Evolutionary conservation across 2,329 filamentous ascomycete genomes (phyloP).

Genomic region (Fusarium nisikadoi): DNA sequence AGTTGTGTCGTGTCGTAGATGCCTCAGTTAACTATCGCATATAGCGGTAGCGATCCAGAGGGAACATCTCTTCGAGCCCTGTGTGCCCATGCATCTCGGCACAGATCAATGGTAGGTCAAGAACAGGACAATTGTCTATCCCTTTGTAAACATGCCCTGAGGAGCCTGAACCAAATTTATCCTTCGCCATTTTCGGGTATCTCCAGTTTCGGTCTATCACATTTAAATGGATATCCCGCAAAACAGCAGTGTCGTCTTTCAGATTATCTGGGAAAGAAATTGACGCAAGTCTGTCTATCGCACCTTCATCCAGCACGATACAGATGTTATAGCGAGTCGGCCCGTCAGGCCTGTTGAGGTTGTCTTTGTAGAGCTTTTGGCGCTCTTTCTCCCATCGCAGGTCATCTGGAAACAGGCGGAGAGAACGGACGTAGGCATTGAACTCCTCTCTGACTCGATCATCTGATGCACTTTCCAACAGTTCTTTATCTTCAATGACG

Average conservation of each 20-base stretch:
- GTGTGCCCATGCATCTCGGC: neutral
- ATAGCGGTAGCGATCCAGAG: neutral
- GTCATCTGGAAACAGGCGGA: slow-evolving; percentile 1
- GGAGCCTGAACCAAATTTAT: neutral
- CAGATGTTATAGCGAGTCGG: slow-evolving; percentile 6
- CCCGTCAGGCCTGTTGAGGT: slow-evolving; percentile 6
- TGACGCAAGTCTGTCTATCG: neutral
- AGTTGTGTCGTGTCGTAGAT: too few relatives aligned
- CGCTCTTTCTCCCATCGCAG: neutral
- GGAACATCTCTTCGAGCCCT: slow-evolving; percentile 6
- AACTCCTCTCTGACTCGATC: slow-evolving; percentile 29
- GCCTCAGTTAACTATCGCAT: too few relatives aligned
- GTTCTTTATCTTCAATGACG: slow-evolving; percentile 5
- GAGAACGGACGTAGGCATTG: slow-evolving; percentile 11
- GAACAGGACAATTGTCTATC: slow-evolving; percentile 8
- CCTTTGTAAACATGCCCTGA: neutral
- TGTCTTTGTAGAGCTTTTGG: neutral
- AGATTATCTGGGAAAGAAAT: neutral
- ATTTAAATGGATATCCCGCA: slow-evolving; percentile 2
- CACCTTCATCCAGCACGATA: slow-evolving; percentile 4
- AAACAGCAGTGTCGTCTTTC: neutral
- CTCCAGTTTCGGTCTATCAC: slow-evolving; percentile 9
- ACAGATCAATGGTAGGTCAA: slow-evolving; percentile 10
- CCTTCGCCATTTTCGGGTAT: slow-evolving; percentile 3
- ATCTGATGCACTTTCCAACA: slow-evolving; percentile 20